Evolutionary conservation across 352 stramenopile genomes (phyloP), one percentile per base, ranked within the genome.

Genomic region (Phytophthora syringae): DNA sequence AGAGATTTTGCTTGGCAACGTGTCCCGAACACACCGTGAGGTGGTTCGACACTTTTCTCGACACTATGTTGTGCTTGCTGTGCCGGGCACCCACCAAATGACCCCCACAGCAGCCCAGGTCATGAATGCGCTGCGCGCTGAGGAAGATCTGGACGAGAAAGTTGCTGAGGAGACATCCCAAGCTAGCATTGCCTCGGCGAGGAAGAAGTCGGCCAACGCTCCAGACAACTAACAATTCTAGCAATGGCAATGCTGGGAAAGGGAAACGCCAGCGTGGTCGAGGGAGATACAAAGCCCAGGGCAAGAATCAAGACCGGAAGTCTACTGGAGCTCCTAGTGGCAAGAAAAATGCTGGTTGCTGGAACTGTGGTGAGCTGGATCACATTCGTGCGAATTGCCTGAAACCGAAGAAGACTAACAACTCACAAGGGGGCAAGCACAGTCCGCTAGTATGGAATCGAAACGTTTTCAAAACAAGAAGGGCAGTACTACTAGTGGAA

Each of bases 51-150:
- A 52, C 1, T 42, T 52, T 12, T 52, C 45, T 15, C 27, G 30
- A 7, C 48, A 44, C 3, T 55, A 55, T 43, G 48, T 18, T 55
- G 48, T 55, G 20, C 30, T 42, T 28, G 47, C 25, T 53, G 15
- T 32, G 24, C 9, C 13, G 2, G 30, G 30, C 1, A 18, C 48
- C 5, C 40, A 48, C 7, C 40, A 52, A 7, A 11, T 52, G 4
- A 15, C 27, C 0, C 45, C 45, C n/a, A 37, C 45, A 15, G 11
- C 45, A 12, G 45, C 45, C 1, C 45, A 52, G 22, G 45, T 52
- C 13, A 52, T 52, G 45, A 52, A 52, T 25, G 45, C 45, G 7
- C n/a, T n/a, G n/a, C n/a, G 10, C 48, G 7, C 15, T 44, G n/a
- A 43, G 18, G 30, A 50, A 13, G 27, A 9, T 9, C 21, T 5